Percentiles rank a stretch among this genome's conserved stretches.
phyloP scores from a whole-genome alignment of 257 asterid species.

The Solanum gandarillasii region DNA sequence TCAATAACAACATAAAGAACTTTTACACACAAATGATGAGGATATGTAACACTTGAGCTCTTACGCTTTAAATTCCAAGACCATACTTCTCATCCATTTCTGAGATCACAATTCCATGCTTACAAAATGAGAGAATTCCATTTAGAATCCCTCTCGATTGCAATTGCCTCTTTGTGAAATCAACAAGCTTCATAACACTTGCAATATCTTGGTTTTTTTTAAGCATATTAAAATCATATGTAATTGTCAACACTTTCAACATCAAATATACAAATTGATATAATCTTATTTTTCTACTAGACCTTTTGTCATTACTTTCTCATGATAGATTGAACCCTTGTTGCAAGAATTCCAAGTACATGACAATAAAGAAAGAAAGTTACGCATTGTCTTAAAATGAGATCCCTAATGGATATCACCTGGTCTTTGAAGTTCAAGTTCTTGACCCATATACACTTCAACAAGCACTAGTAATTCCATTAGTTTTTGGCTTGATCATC shows the following conservation, averaged over 20 bases:
- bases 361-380: background rate
- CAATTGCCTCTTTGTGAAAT: background rate
- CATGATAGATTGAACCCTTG: background rate
- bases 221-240: background rate
- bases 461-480: background rate
- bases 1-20: background rate
- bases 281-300: background rate
- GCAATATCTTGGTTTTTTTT: background rate
- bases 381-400: background rate
- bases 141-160: background rate
- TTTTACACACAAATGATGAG: background rate
- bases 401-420: background rate
- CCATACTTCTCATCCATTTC: background rate
- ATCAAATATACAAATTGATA: background rate
- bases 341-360: background rate
- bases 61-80: background rate
- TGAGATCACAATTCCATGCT: background rate
- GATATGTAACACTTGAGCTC: background rate
- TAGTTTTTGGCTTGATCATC: background rate
- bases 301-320: background rate
- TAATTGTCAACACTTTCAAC: background rate
- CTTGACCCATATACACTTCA: background rate
- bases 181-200: background rate
- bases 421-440: background rate
- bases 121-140: background rate